Evolutionary conservation across 169 alveolate genomes (phyloP).

Genomic region (Babesia bovis): DNA sequence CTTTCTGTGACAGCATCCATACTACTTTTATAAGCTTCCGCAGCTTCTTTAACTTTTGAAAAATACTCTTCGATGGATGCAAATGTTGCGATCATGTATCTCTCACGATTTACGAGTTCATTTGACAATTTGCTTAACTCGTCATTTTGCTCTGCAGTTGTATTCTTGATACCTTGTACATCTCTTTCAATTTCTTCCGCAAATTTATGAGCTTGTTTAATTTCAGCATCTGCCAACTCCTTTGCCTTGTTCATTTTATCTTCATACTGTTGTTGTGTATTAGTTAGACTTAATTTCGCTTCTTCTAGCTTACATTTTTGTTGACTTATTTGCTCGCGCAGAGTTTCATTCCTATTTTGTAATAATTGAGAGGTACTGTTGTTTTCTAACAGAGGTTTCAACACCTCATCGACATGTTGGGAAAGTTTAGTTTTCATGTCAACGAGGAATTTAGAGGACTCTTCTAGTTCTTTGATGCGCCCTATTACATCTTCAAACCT

Average conservation of each 20-base stretch:
- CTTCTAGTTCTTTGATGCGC: background rate
- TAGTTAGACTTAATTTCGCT: background rate
- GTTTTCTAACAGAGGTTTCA: slow-evolving; percentile 44
- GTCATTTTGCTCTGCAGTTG: slow-evolving; percentile 5
- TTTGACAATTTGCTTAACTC: background rate
- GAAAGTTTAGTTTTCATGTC: slow-evolving; percentile 23
- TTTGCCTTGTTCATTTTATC: slow-evolving; percentile 20
- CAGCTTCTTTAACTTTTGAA: slow-evolving; percentile 20
- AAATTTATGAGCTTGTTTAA: slow-evolving; percentile 39
- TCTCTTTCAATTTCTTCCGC: slow-evolving; percentile 26
- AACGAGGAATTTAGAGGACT: slow-evolving; percentile 1
- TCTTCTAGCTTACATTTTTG: slow-evolving; percentile 31
- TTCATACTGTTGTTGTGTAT: slow-evolving; percentile 13
- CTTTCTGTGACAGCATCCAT: slow-evolving; percentile 1
- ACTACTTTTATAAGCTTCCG: slow-evolving; percentile 6
- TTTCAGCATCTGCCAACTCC: slow-evolving; percentile 17
- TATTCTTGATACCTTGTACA: background rate
- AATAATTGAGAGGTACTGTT: slow-evolving; percentile 2
- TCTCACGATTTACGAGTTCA: slow-evolving; percentile 11
- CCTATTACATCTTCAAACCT: background rate
- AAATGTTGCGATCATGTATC: slow-evolving; percentile 1
- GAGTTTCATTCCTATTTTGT: slow-evolving; percentile 17
- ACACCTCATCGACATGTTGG: slow-evolving; percentile 52
- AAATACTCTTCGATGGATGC: background rate
- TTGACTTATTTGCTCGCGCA: slow-evolving; percentile 18